Conservation (phyloP, 2,329 filamentous ascomycete genomes). For the Xylariaceae sp. region DNA sequence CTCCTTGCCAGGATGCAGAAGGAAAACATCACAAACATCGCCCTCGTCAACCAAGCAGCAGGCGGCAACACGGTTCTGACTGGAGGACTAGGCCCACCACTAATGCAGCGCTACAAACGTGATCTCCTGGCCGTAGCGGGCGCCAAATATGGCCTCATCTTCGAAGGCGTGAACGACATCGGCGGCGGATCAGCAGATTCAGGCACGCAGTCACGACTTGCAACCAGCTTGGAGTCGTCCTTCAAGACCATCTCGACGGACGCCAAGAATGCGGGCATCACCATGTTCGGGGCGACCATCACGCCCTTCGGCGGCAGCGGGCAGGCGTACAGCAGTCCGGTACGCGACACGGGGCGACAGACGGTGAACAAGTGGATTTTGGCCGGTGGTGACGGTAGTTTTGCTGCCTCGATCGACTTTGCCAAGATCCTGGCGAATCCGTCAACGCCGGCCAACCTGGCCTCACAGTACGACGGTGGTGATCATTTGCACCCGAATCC, state of each 20-base stretch:
- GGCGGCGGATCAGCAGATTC: constrained; percentile 56
- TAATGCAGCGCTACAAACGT: constrained; percentile 66
- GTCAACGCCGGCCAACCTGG: constrained; percentile 55
- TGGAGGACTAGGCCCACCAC: constrained; percentile 68
- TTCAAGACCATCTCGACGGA: constrained; percentile 64
- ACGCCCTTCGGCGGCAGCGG: constrained; percentile 64
- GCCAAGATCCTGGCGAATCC: constrained; percentile 62
- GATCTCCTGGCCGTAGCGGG: constrained; percentile 66
- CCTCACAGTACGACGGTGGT: constrained; percentile 61
- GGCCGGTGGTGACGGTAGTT: constrained; percentile 53
- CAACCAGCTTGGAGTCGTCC: constrained; percentile 59
- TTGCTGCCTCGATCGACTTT: constrained; percentile 69
- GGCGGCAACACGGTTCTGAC: constrained; percentile 71
- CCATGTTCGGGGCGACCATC: constrained; percentile 69
- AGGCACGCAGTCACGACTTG: constrained; percentile 56
- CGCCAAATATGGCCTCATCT: constrained; percentile 67
- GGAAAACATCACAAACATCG: constrained; percentile 55
- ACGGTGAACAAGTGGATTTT: constrained; percentile 68
- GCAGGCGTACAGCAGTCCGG: constrained; percentile 61
- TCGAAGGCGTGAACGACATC: constrained; percentile 75
- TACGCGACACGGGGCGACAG: constrained; percentile 62
- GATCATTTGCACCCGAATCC: constrained; percentile 71
- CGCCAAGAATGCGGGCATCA: constrained; percentile 60
- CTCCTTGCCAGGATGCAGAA: constrained; percentile 59
- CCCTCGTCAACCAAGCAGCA: constrained; percentile 69